A percentile compares a stretch with the other conserved stretches of the same genome.
Evolutionary conservation across 805 yeast genomes (phyloP).

Genomic region (Kuraishia floccosa): DNA sequence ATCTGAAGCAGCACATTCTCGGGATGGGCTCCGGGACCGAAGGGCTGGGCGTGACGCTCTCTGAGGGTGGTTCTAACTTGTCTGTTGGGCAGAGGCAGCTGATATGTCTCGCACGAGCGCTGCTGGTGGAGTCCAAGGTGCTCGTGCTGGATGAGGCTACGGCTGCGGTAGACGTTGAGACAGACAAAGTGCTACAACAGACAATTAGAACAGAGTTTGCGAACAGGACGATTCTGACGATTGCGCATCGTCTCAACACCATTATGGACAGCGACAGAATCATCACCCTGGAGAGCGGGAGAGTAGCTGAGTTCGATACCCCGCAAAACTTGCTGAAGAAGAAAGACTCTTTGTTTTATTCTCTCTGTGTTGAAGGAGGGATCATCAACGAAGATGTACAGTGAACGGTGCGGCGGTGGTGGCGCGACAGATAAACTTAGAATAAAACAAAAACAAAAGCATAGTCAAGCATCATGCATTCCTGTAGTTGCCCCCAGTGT

Average conservation of each 20-base stretch:
- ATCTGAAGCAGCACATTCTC: constrained; percentile 55
- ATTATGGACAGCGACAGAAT: constrained; percentile 74
- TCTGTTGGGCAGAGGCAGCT: constrained; percentile 86
- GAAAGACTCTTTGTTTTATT: constrained; percentile 61
- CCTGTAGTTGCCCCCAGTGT: too few species aligned
- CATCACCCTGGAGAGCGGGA: constrained; percentile 65
- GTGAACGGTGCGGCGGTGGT: too few species aligned
- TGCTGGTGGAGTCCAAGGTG: constrained; percentile 50
- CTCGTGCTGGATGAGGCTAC: constrained; percentile 79
- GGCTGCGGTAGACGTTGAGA: constrained; percentile 81
- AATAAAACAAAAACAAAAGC: too few species aligned
- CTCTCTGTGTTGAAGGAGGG: constrained; percentile 79
- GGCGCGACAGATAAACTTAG: too few species aligned
- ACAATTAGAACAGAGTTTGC: constrained; percentile 68
- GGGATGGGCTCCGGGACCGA: constrained; percentile 18
- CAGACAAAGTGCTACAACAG: constrained; percentile 67
- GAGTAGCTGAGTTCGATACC: constrained; percentile 65
- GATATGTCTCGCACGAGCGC: constrained; percentile 72
- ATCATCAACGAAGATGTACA: constrained; percentile 11
- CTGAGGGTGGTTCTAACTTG: constrained; percentile 45
- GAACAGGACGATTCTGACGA: constrained; percentile 70
- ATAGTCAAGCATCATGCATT: too few species aligned
- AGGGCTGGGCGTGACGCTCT: constrained; percentile 11
- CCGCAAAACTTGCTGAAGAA: constrained; percentile 58
- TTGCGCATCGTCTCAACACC: constrained; percentile 78